These are phyloP conservation scores for Chlorociboria aeruginascens DNA, from an alignment of 495 filamentous ascomycete genomes.

Conservation along the genomic window DNA sequence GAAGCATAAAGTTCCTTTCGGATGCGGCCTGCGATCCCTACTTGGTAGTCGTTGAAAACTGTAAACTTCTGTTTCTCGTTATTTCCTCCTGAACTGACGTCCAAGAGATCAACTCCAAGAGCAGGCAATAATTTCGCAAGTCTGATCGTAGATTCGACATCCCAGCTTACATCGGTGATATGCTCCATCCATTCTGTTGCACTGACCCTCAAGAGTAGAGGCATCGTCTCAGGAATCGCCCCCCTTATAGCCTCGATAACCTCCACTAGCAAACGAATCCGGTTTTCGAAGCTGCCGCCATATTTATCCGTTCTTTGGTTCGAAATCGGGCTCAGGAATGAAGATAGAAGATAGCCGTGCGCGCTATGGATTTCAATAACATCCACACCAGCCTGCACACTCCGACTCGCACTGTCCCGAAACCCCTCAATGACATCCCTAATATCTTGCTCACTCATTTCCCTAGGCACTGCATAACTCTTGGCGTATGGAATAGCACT, in stretches of 20 bases:
- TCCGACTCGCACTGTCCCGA: slow-evolving; percentile 43
- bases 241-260: slow-evolving; percentile 32
- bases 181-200: slow-evolving; percentile 62
- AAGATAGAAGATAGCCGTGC: slow-evolving; percentile 52
- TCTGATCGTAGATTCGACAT: slow-evolving; percentile 44
- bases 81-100: slow-evolving; percentile 62
- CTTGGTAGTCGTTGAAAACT: slow-evolving; percentile 46
- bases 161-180: slow-evolving; percentile 45
- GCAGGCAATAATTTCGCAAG: slow-evolving; percentile 54
- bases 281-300: slow-evolving; percentile 46
- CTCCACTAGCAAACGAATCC: slow-evolving; percentile 36
- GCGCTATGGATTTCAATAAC: slow-evolving; percentile 51
- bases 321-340: slow-evolving; percentile 49
- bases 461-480: slow-evolving; percentile 38
- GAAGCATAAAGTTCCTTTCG: slow-evolving; percentile 41
- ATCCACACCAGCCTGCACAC: slow-evolving; percentile 58
- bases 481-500: slow-evolving; percentile 25
- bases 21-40: slow-evolving; percentile 47
- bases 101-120: slow-evolving; percentile 60
- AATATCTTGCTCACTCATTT: slow-evolving; percentile 50
- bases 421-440: slow-evolving; percentile 49
- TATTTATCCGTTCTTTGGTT: slow-evolving; percentile 49
- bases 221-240: slow-evolving; percentile 46
- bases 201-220: slow-evolving; percentile 57
- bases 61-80: slow-evolving; percentile 46